These are phyloP conservation scores for Solanum sparsipilum DNA, from an alignment of 257 asterid species.

Conservation along the genomic window DNA sequence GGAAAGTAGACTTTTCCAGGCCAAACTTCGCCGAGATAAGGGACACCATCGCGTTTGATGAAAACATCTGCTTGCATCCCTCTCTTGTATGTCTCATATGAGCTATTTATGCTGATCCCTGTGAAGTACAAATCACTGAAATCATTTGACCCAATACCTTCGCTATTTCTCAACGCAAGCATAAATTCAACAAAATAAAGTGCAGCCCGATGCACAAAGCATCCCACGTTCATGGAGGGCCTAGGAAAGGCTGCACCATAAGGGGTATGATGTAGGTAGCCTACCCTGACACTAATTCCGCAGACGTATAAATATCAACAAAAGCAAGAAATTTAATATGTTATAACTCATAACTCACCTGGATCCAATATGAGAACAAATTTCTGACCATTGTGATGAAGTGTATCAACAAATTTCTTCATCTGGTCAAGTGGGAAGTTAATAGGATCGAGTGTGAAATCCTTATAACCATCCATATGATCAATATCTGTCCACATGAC, in stretches of 20 bases:
- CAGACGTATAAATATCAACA: background rate
- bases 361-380: slow-evolving; percentile 78
- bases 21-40: slow-evolving; percentile 80
- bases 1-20: slow-evolving; percentile 84
- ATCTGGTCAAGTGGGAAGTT: slow-evolving; percentile 53
- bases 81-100: slow-evolving; percentile 56
- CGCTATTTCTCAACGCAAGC: background rate
- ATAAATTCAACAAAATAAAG: background rate
- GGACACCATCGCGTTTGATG: slow-evolving; percentile 57
- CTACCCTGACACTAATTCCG: background rate
- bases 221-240: background rate
- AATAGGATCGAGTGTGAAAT: slow-evolving; percentile 79
- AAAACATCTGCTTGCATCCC: slow-evolving; percentile 67
- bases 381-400: slow-evolving; percentile 62
- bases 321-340: background rate
- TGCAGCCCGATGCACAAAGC: background rate
- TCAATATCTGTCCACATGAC: slow-evolving; percentile 96
- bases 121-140: background rate
- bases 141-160: background rate
- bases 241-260: background rate
- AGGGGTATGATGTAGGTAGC: background rate
- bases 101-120: slow-evolving; percentile 57
- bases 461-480: slow-evolving; percentile 85
- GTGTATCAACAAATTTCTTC: slow-evolving; percentile 42
- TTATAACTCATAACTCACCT: slow-evolving; percentile 35